Evolutionary conservation across 140 eudicot species (phyloP).

Genomic region (Anethum foeniculum): DNA sequence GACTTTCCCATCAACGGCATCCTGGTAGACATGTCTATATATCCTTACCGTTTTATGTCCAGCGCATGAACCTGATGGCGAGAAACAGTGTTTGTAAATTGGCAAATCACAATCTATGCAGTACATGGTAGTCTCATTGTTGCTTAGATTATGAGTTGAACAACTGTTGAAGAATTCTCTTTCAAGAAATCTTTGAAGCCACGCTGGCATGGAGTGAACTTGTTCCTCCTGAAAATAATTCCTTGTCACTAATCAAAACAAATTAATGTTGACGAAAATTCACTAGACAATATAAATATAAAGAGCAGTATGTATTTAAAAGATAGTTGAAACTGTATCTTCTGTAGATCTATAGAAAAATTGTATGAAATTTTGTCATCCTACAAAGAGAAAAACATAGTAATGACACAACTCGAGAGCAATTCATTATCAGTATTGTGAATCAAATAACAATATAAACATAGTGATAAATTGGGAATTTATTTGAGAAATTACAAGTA

Average conservation of each 20-base stretch:
- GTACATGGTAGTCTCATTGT: conserved; percentile 31
- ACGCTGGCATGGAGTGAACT: conserved; percentile 2
- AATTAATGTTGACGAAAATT: neutral
- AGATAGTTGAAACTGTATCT: too few relatives aligned
- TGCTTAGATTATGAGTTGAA: conserved; percentile 15
- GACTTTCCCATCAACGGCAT: conserved; percentile 36
- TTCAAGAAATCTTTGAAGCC: conserved; percentile 24
- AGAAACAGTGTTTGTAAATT: conserved; percentile 38
- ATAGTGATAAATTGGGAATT: too few relatives aligned
- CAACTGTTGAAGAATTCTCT: conserved; percentile 42
- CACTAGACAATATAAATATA: neutral
- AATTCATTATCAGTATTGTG: too few relatives aligned
- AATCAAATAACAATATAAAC: too few relatives aligned
- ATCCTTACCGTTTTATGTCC: conserved; percentile 38
- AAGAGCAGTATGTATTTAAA: neutral
- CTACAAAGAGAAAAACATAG: too few relatives aligned
- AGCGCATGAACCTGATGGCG: conserved; percentile 19
- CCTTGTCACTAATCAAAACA: neutral
- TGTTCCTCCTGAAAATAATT: conserved; percentile 19
- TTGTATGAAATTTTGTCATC: too few relatives aligned
- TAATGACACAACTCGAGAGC: neutral
- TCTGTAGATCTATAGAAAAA: too few relatives aligned
- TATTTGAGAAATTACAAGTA: too few relatives aligned
- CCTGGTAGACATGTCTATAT: conserved; percentile 46
- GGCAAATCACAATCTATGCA: conserved; percentile 44